A percentile compares a stretch with the other conserved stretches of the same genome.
Conservation (phyloP, 2,329 filamentous ascomycete genomes). For the Cladosporium velox region DNA sequence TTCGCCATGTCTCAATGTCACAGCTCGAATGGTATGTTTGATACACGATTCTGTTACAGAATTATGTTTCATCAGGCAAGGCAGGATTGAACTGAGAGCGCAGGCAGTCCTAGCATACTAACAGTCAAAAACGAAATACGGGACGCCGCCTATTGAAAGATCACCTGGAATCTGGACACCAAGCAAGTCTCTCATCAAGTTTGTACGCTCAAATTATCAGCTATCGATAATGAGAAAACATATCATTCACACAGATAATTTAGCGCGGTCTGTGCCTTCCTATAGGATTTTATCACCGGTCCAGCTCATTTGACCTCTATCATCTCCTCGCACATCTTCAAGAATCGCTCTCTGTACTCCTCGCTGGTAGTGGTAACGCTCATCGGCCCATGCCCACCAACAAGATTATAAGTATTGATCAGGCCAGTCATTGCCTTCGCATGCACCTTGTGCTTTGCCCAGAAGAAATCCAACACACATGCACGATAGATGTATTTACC, state of each 20-base stretch:
- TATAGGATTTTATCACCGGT: background rate
- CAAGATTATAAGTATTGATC: constrained; percentile 56
- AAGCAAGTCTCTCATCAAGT: background rate
- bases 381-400: constrained; percentile 69
- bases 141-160: background rate
- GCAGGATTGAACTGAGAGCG: background rate
- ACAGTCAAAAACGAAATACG: background rate
- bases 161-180: background rate
- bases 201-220: background rate
- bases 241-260: background rate
- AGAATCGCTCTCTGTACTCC: constrained; percentile 65
- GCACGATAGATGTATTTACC: constrained; percentile 68
- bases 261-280: background rate
- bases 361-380: constrained; percentile 69
- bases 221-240: background rate
- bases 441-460: constrained; percentile 70
- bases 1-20: background rate
- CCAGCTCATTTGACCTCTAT: constrained; percentile 37
- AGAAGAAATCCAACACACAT: constrained; percentile 74
- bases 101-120: background rate
- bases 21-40: too few relatives aligned
- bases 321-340: constrained; percentile 54
- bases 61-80: background rate
- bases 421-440: constrained; percentile 67
- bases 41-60: background rate